These are phyloP conservation scores for Metarhizium humberi DNA, from an alignment of 2,329 filamentous ascomycete species.

Conservation along the genomic window DNA sequence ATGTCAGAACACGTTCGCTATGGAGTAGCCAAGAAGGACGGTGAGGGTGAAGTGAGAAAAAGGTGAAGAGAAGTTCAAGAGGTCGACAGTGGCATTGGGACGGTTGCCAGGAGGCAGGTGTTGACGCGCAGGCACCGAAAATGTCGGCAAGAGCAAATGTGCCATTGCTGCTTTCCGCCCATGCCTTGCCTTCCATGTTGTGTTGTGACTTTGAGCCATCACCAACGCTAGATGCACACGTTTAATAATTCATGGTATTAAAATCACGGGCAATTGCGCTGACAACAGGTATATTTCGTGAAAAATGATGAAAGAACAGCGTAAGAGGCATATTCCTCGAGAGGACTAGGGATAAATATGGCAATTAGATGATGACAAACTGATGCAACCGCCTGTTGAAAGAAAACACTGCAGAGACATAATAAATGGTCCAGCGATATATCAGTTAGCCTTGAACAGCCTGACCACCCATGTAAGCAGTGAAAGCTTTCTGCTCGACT, in stretches of 20 bases:
- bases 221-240: too few relatives aligned
- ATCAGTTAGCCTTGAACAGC: constrained; percentile 20
- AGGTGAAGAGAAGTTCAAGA: neutral
- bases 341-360: neutral
- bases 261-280: too few relatives aligned
- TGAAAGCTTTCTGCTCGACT: constrained; percentile 37
- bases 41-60: neutral
- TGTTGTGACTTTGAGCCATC: too few relatives aligned
- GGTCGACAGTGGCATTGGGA: neutral
- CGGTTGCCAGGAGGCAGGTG: neutral
- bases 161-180: neutral
- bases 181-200: too few relatives aligned
- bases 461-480: constrained; percentile 42
- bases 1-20: neutral
- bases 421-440: neutral
- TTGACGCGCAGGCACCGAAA: neutral
- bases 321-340: neutral
- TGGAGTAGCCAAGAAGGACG: neutral
- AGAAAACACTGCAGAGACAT: neutral
- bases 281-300: too few relatives aligned
- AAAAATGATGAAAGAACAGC: neutral
- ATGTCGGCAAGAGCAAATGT: neutral
- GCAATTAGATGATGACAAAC: neutral
- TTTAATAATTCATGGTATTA: too few relatives aligned
- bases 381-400: neutral